Evolutionary conservation across 371 early-diverging fungal species (phyloP).

Genomic region (Syncephalis plumigaleata): DNA sequence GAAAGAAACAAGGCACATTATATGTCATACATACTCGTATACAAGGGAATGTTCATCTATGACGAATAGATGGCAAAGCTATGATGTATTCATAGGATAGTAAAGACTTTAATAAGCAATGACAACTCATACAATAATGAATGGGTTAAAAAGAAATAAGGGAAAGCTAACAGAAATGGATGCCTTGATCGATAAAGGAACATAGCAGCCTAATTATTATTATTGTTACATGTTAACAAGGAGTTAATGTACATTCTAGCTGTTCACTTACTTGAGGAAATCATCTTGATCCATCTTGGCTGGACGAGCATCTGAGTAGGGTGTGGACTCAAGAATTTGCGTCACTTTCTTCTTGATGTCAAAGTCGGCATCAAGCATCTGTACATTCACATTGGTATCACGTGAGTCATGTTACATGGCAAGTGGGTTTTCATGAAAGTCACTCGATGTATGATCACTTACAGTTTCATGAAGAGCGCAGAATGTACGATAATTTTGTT

Average conservation of each 20-base stretch:
- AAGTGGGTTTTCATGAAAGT: neutral
- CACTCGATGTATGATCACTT: neutral
- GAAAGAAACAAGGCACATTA: no score
- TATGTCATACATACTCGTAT: no score
- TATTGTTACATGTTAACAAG: neutral
- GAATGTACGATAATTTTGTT: slow-evolving; percentile 87
- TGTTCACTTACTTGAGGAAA: slow-evolving; percentile 51
- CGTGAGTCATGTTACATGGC: neutral
- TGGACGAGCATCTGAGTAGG: slow-evolving; percentile 64
- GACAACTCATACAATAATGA: no score
- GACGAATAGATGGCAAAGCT: no score
- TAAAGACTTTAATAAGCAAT: no score
- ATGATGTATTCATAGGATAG: no score
- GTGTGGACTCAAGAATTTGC: slow-evolving; percentile 42
- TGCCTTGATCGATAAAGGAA: slow-evolving; percentile 52
- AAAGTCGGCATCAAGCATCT: slow-evolving; percentile 70
- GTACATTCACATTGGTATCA: neutral
- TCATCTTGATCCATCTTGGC: slow-evolving; percentile 87
- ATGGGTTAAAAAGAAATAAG: no score
- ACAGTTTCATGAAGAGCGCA: slow-evolving; percentile 53
- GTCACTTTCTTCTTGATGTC: slow-evolving; percentile 63
- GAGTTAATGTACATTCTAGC: slow-evolving; percentile 6
- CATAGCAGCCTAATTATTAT: slow-evolving; percentile 30
- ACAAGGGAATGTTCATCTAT: no score
- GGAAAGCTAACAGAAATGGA: slow-evolving; percentile 37